Percentiles rank a stretch among this genome's conserved stretches.
Conservation (phyloP, 176 grass and related monocot genomes). For the Oryza meyeriana region DNA sequence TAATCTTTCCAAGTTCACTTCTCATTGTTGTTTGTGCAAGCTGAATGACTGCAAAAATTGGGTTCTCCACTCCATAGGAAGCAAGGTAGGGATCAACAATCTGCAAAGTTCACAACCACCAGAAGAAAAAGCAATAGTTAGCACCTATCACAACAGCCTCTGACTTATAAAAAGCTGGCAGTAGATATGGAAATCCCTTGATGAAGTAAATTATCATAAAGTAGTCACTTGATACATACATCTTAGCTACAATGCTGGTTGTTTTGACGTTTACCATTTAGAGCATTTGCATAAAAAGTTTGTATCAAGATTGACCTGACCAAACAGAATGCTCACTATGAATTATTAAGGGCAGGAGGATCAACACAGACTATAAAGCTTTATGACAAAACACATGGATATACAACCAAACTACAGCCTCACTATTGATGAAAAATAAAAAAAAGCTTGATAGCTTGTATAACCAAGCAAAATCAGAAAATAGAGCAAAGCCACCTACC, state of each 20-base stretch:
- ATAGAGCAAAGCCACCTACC: not conserved
- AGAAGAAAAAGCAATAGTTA: conserved; percentile 1
- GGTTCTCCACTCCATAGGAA: conserved; percentile 93
- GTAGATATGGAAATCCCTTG: not conserved
- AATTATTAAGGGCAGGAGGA: not conserved
- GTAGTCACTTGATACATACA: not conserved
- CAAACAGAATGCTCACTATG: not conserved
- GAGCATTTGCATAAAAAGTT: not conserved
- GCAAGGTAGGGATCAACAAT: conserved; percentile 88
- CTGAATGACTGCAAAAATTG: conserved; percentile 84
- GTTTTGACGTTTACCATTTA: not conserved
- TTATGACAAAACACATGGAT: conserved; percentile 6
- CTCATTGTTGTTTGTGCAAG: conserved; percentile 96
- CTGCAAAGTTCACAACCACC: conserved; percentile 29
- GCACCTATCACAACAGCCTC: not conserved
- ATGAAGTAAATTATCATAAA: not conserved
- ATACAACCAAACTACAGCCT: not conserved
- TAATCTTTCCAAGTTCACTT: conserved; percentile 95
- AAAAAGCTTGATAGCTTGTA: not conserved
- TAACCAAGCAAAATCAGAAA: not conserved
- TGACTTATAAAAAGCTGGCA: not conserved
- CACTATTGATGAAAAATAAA: not conserved
- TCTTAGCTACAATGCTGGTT: not conserved
- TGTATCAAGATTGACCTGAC: not conserved
- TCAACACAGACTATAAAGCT: not conserved